Evolutionary conservation across 176 grass and related monocot genomes (phyloP).

Genomic region (Canna indica): DNA sequence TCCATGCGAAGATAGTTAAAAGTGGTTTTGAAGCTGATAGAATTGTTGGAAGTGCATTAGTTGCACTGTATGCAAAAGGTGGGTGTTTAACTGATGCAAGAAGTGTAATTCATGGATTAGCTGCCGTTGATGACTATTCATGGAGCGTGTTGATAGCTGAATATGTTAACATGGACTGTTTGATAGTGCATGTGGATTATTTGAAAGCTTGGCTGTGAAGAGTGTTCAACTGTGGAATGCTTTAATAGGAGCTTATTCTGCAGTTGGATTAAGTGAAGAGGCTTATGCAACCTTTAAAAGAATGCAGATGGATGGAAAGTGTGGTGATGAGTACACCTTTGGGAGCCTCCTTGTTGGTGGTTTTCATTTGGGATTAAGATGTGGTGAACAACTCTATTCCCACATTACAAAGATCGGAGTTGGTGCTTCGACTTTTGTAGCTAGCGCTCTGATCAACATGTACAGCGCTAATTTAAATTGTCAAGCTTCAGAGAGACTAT

Average conservation of each 20-base stretch:
- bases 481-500: slow-evolving; percentile 18
- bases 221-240: slow-evolving; percentile 24
- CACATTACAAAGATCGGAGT: slow-evolving; percentile 7
- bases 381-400: slow-evolving; percentile 22
- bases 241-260: slow-evolving; percentile 20
- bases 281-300: slow-evolving; percentile 9
- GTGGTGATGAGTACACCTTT: slow-evolving; percentile 23
- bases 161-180: slow-evolving; percentile 14
- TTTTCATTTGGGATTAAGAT: slow-evolving; percentile 15
- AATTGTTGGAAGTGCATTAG: slow-evolving; percentile 17
- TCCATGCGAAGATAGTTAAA: slow-evolving; percentile 16
- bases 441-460: slow-evolving; percentile 26
- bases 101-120: slow-evolving; percentile 3
- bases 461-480: slow-evolving; percentile 22
- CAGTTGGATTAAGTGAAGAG: slow-evolving; percentile 12
- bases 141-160: slow-evolving; percentile 26
- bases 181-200: slow-evolving; percentile 9
- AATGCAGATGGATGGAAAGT: slow-evolving; percentile 17
- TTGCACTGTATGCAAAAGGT: slow-evolving; percentile 21
- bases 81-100: slow-evolving; percentile 20
- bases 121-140: slow-evolving; percentile 23
- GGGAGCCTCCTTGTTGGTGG: slow-evolving; percentile 17
- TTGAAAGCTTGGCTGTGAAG: slow-evolving; percentile 11
- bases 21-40: slow-evolving; percentile 11
- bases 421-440: slow-evolving; percentile 16